Base-by-base conservation (phyloP, 768 basidiomycete species). In the Austroboletus festivus region DNA sequence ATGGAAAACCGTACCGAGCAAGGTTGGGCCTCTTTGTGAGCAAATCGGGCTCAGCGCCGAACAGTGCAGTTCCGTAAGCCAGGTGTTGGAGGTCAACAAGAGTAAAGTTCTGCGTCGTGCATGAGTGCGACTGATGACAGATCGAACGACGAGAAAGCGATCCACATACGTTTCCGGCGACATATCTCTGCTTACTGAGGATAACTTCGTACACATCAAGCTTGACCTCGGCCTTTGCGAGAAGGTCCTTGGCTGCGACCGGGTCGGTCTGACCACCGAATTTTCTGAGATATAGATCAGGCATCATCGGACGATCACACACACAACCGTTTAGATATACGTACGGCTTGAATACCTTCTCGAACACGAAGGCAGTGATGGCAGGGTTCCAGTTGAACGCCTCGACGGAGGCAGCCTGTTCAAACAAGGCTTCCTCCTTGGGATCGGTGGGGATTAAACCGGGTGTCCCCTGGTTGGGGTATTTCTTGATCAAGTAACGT, bases 81-180 rank as follows among this genome's bases (percentile, higher is more conserved):
- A 84, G 58, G 60, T 83, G 81, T 63, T 74, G 76, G 11, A 85
- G 68, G 57, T 85, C 83, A 3, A 77, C 80, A 1, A 83, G 67
- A 6, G 79, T 81, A 43, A 85, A 19, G 23, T 63, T 56, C 69
- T 76, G 48, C n/a, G 19, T 40, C n/a, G 22, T 3, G 9, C 21
- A 33, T 61, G 26, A 56, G 50, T 21, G 10, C n/a, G n/a, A n/a
- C n/a, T n/a, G 41, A 28, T 21, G 1, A 1, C 13, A 28, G 12
- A 34, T 24, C 22, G 23, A 40, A 20, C 3, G 0, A 1, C 26
- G 11, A 11, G 6, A 28, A 0, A 7, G 8, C 12, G 15, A 21
- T 44, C 38, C 18, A 67, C 74, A 37, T 46, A 79, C 82, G 48
- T 83, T 65, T 2, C 83, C 83, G 43, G 75, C 81, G 12, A 82